Conservation (phyloP, 2,329 filamentous ascomycete species). For the Tolypocladium nubicola region DNA sequence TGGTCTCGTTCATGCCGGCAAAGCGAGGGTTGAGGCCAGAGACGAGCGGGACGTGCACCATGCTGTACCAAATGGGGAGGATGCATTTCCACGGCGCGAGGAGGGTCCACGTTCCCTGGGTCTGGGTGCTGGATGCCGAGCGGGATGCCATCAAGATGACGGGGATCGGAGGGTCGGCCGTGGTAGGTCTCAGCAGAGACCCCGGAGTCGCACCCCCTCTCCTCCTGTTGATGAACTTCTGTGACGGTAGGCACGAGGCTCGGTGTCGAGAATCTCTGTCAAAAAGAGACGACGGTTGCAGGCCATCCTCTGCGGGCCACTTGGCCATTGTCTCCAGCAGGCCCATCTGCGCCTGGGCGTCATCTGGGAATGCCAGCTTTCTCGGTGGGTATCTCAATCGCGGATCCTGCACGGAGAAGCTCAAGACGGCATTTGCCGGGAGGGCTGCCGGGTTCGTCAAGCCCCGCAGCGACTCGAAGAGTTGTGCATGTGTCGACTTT, state of each 20-base stretch:
- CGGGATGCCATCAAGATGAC: constrained; percentile 58
- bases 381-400: constrained; percentile 68
- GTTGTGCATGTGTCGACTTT: constrained; percentile 28
- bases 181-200: constrained; percentile 41
- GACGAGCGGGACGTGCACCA: constrained; percentile 73
- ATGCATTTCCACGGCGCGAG: constrained; percentile 89
- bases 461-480: constrained; percentile 41
- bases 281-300: constrained; percentile 49
- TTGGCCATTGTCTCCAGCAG: constrained; percentile 51
- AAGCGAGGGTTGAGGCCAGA: constrained; percentile 74
- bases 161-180: constrained; percentile 67
- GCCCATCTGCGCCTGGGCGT: constrained; percentile 21
- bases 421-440: constrained; percentile 58
- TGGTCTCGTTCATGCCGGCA: constrained; percentile 68
- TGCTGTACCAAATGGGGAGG: constrained; percentile 69
- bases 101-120: constrained; percentile 68
- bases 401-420: constrained; percentile 68
- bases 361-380: constrained; percentile 32
- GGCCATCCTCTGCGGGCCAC: constrained; percentile 54
- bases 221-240: constrained; percentile 72
- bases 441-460: constrained; percentile 60
- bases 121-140: constrained; percentile 30
- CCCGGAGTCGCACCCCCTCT: constrained; percentile 56
- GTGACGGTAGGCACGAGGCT: constrained; percentile 58
- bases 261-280: constrained; percentile 53